These are phyloP conservation scores for Boeremia exigua DNA, from an alignment of 2,329 filamentous ascomycete species.

Conservation along the genomic window DNA sequence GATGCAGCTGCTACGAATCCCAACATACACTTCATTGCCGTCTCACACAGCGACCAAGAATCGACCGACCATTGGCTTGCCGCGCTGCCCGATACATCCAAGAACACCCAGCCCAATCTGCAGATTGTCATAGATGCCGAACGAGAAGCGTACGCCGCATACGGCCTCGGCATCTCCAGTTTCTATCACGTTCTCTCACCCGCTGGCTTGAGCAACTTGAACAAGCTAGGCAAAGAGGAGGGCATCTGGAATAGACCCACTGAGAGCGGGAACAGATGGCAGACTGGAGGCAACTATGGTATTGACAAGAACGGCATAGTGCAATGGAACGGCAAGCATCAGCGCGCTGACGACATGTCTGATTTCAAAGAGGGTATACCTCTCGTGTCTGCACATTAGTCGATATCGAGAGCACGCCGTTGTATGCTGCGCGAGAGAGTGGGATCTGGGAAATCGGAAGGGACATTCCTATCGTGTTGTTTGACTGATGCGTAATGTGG, in stretches of 20 bases:
- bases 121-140: constrained; percentile 66
- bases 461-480: too few species aligned
- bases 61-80: constrained; percentile 45
- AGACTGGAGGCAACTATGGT: constrained; percentile 70
- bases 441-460: neutral
- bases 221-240: constrained; percentile 65
- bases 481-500: too few species aligned
- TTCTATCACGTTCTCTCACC: constrained; percentile 70
- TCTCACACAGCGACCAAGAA: constrained; percentile 43
- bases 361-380: constrained; percentile 59
- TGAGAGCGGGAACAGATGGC: constrained; percentile 72
- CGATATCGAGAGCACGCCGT: neutral
- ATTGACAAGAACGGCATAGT: constrained; percentile 61
- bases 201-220: constrained; percentile 62
- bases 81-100: constrained; percentile 28
- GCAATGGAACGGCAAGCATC: constrained; percentile 58
- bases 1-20: constrained; percentile 32
- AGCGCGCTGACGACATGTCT: constrained; percentile 60
- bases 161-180: constrained; percentile 68
- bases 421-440: neutral
- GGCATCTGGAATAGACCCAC: constrained; percentile 70
- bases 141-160: constrained; percentile 66
- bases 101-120: constrained; percentile 58
- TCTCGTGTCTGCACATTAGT: constrained; percentile 19
- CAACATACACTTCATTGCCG: constrained; percentile 40